Percentiles rank a stretch among this genome's conserved stretches.
phyloP scores from a whole-genome alignment of 768 basidiomycete genomes.

The Tricholoma sp. region DNA sequence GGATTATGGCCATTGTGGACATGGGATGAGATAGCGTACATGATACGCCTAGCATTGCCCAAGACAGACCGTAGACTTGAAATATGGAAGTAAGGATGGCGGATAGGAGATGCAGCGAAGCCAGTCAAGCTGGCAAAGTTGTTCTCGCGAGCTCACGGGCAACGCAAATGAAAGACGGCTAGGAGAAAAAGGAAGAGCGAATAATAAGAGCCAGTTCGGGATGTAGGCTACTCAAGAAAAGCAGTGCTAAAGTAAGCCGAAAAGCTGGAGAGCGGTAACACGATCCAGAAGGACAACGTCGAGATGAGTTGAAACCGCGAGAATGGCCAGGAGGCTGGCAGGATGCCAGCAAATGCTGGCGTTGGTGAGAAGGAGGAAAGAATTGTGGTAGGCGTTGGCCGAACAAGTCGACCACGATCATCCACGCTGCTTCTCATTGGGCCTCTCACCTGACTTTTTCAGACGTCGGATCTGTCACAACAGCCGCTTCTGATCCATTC shows the following conservation, averaged over 20 bases:
- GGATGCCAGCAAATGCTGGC: not conserved
- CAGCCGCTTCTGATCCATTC: slow-evolving; percentile 8
- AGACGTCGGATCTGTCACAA: slow-evolving; percentile 20
- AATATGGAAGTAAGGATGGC: slow-evolving; percentile 18
- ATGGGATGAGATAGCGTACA: slow-evolving; percentile 47
- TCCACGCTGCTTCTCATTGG: slow-evolving; percentile 15
- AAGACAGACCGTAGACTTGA: slow-evolving; percentile 27
- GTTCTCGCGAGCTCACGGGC: not conserved
- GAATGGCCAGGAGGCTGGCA: not conserved
- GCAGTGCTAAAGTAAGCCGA: slow-evolving; percentile 9
- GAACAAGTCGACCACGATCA: slow-evolving; percentile 2
- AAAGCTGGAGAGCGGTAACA: not conserved
- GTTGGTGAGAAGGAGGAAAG: not conserved
- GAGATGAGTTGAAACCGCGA: not conserved
- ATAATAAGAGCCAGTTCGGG: slow-evolving; percentile 11
- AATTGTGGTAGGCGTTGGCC: slow-evolving; percentile 7
- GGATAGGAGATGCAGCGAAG: slow-evolving; percentile 17
- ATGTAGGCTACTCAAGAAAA: slow-evolving; percentile 9
- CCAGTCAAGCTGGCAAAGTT: slow-evolving; percentile 8
- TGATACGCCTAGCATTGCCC: slow-evolving; percentile 58
- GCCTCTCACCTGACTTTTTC: slow-evolving; percentile 9
- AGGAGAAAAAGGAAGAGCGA: slow-evolving; percentile 16
- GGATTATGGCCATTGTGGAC: slow-evolving; percentile 39
- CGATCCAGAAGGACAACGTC: not conserved
- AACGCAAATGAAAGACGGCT: slow-evolving; percentile 14